A percentile compares a stretch with the other conserved stretches of the same genome.
phyloP scores from a whole-genome alignment of 1,139 yeast genomes.

The Debaryomycetaceae sp. region DNA sequence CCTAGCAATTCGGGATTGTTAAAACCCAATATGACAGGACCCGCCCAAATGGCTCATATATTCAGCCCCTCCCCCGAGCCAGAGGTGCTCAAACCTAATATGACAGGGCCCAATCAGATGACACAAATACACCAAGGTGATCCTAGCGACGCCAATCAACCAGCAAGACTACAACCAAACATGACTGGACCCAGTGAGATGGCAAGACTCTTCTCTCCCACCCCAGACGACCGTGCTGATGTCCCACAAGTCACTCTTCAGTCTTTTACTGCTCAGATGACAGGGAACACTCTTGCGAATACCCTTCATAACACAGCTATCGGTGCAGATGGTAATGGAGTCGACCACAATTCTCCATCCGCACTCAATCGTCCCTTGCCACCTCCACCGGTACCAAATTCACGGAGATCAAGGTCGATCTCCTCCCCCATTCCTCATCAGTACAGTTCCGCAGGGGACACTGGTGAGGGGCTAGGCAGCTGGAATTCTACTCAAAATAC shows the following conservation, averaged over 20 bases:
- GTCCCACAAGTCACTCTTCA: conserved; percentile 34
- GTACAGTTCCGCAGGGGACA: conserved; percentile 13
- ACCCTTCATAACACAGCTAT: conserved; percentile 28
- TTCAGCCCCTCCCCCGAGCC: conserved; percentile 22
- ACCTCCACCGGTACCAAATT: conserved; percentile 39
- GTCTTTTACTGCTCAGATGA: conserved; percentile 45
- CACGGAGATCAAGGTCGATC: conserved; percentile 36
- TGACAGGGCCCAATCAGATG: conserved; percentile 58
- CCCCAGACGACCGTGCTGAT: conserved; percentile 5
- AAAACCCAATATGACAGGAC: conserved; percentile 53
- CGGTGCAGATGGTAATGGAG: conserved; percentile 12
- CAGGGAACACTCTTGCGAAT: conserved; percentile 39
- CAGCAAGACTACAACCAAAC: conserved; percentile 25
- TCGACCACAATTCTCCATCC: conserved; percentile 23
- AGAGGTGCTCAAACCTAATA: conserved; percentile 42
- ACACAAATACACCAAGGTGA: conserved; percentile 15
- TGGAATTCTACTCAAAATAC: conserved; percentile 8
- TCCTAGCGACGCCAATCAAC: conserved; percentile 1
- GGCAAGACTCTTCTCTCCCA: conserved; percentile 31
- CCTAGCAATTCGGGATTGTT: conserved; percentile 21
- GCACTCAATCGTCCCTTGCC: conserved; percentile 27
- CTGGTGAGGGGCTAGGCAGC: not conserved
- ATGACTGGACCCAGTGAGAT: conserved; percentile 38
- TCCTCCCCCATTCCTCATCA: conserved; percentile 43
- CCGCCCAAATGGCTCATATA: conserved; percentile 39